Base-by-base conservation (phyloP, 2,329 filamentous ascomycete species). In the Teratosphaeria zuluensis region DNA sequence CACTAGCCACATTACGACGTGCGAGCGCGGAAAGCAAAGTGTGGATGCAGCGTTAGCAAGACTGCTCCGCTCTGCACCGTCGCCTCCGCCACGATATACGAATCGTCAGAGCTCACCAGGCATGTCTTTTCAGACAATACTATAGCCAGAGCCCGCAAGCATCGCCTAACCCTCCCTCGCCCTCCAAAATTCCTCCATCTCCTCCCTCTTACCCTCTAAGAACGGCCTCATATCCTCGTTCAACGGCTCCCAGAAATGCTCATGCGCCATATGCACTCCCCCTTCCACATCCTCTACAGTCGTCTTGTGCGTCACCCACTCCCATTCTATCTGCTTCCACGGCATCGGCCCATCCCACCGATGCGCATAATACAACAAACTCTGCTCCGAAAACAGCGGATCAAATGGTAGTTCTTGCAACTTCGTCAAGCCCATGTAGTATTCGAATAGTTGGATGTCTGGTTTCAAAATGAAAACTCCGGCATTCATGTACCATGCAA, bases 391-490 rank as follows among this genome's bases (percentile, higher is more conserved):
- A 54, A 72, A 68, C 11, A 57, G 57, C 12, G 72, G 65, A 38
- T 71, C 65, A 62, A 74, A 75, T 11, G 65, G 64, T 48, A 69
- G 32, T 12, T 42, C 35, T 8, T 66, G 63, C 11, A 69, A 65
- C 19, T 68, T 57, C 48, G 73, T 59, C 11, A 73, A 58, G 7
- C 62, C 64, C n/a, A 63, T 57, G 62, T 74, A 74, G 63, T 74
- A 69, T 2, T 68, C 55, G 60, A 71, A 71, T 6, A 69, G 57
- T 16, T 58, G 54, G n/a, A 62, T 53, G 12, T 63, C 65, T 7
- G 73, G 73, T 31, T 64, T 54, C 38, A 74, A 64, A 32, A 75
- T 61, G 61, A 74, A 73, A 64, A 75, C 73, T 33, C 73, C 73
- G 1, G 72, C 72, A 61, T 72, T 73, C 61, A 75, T 66, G 56